Evolutionary conservation across 192 early-diverging fungal genomes (phyloP).

Genomic region (Coemansia biformis): DNA sequence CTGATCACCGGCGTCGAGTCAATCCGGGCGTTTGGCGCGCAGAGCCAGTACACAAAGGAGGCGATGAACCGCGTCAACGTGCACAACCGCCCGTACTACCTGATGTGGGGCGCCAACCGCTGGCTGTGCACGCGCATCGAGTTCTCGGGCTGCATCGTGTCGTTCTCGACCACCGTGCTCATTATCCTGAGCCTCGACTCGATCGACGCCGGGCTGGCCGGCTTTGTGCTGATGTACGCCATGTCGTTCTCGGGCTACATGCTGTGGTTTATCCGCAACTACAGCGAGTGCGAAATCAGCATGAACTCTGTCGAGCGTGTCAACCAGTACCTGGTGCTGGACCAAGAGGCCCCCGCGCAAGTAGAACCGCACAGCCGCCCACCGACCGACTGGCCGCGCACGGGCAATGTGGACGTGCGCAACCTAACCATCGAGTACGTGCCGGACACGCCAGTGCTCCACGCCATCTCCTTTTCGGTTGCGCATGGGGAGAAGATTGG

Average conservation of each 20-base stretch:
- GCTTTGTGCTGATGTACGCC: constrained; percentile 78
- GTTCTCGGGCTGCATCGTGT: constrained; percentile 68
- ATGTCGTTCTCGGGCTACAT: constrained; percentile 77
- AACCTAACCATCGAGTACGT: constrained; percentile 72
- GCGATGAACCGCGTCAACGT: constrained; percentile 61
- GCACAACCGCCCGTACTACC: constrained; percentile 82
- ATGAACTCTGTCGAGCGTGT: constrained; percentile 88
- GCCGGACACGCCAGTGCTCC: constrained; percentile 72
- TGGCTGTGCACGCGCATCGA: constrained; percentile 88
- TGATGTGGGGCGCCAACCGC: constrained; percentile 85
- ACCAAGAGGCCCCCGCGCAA: constrained; percentile 61
- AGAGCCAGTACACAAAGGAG: constrained; percentile 66
- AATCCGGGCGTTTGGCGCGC: constrained; percentile 80
- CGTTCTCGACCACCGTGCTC: constrained; percentile 64
- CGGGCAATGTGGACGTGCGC: constrained; percentile 64
- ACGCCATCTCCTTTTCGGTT: constrained; percentile 67
- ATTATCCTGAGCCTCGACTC: constrained; percentile 54
- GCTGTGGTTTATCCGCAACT: constrained; percentile 78
- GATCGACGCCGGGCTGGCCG: constrained; percentile 83
- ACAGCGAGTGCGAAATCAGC: constrained; percentile 78
- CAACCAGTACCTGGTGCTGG: constrained; percentile 73
- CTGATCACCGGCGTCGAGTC: constrained; percentile 69
- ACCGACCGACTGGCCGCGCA: constrained; percentile 59
- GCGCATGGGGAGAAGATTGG: constrained; percentile 77
- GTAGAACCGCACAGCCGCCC: constrained; percentile 44